These are phyloP conservation scores for Grammothele lineata DNA, from an alignment of 768 basidiomycete genomes.

Conservation along the genomic window DNA sequence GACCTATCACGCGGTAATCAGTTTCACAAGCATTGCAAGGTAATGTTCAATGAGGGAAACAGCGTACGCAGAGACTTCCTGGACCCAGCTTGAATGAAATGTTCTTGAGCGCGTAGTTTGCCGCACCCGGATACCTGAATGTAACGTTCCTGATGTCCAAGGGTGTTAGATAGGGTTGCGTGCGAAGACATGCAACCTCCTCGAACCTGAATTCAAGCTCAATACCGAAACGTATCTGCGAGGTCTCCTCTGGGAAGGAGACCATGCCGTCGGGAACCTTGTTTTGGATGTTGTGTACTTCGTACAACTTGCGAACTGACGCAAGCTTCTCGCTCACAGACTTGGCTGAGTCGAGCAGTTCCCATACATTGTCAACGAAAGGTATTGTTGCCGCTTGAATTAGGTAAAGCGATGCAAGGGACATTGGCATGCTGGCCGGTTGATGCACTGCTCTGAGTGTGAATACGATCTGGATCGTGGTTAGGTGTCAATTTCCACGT, in stretches of 20 bases:
- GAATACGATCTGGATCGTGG: constrained; percentile 46
- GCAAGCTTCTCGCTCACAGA: not conserved
- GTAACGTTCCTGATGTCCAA: constrained; percentile 54
- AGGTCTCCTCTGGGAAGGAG: constrained; percentile 11
- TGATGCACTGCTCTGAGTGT: constrained; percentile 14
- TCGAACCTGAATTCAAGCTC: constrained; percentile 53
- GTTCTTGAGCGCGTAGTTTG: constrained; percentile 47
- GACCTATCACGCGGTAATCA: constrained; percentile 37
- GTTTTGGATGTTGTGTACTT: constrained; percentile 3
- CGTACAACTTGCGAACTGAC: not conserved
- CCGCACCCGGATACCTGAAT: constrained; percentile 60
- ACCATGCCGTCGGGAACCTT: constrained; percentile 1
- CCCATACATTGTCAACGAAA: constrained; percentile 13
- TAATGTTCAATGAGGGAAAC: constrained; percentile 19
- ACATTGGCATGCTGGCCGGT: constrained; percentile 15
- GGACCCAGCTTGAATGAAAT: constrained; percentile 66
- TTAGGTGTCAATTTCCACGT: constrained; percentile 22
- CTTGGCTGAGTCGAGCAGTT: not conserved
- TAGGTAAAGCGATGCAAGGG: constrained; percentile 25
- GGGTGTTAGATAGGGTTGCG: not conserved
- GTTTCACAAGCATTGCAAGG: constrained; percentile 5
- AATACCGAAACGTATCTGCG: constrained; percentile 39
- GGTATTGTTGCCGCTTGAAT: constrained; percentile 20
- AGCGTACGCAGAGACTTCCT: constrained; percentile 61
- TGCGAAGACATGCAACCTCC: too few relatives aligned